These are phyloP conservation scores for Akanthomyces muscarius DNA, from an alignment of 2,329 filamentous ascomycete species.

Conservation along the genomic window DNA sequence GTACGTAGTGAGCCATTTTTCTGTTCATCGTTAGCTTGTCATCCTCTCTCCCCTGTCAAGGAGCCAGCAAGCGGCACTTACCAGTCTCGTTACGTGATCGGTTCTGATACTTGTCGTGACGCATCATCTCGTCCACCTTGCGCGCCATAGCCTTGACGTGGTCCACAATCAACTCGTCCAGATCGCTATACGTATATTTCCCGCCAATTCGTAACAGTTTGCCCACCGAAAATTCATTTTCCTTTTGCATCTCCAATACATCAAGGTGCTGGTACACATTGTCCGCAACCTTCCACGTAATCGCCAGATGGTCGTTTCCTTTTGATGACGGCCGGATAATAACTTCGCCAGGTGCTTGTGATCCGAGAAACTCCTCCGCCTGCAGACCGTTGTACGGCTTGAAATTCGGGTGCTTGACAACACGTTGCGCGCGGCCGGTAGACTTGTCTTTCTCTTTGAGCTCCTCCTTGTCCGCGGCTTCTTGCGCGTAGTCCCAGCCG, in stretches of 20 bases:
- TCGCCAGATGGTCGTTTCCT: conserved; percentile 87
- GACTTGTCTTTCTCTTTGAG: conserved; percentile 81
- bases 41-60: background rate
- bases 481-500: conserved; percentile 83
- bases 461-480: conserved; percentile 76
- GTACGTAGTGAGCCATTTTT: conserved; percentile 94
- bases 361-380: conserved; percentile 88
- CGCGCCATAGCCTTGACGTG: conserved; percentile 97
- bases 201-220: conserved; percentile 79
- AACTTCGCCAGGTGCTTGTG: conserved; percentile 80
- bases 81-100: conserved; percentile 77
- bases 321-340: conserved; percentile 95
- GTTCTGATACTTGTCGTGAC: conserved; percentile 88
- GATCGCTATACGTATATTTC: conserved; percentile 88
- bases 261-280: conserved; percentile 97
- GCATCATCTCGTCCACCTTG: conserved; percentile 95
- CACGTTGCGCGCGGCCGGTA: conserved; percentile 81
- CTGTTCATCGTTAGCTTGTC: conserved; percentile 41
- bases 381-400: conserved; percentile 87
- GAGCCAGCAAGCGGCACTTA: conserved; percentile 37
- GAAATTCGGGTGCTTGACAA: conserved; percentile 97
- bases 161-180: conserved; percentile 94
- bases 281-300: conserved; percentile 98
- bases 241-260: conserved; percentile 93
- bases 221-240: conserved; percentile 93